Base-by-base conservation (phyloP, 2,329 filamentous ascomycete species). In the Pezicula neosporulosa region DNA sequence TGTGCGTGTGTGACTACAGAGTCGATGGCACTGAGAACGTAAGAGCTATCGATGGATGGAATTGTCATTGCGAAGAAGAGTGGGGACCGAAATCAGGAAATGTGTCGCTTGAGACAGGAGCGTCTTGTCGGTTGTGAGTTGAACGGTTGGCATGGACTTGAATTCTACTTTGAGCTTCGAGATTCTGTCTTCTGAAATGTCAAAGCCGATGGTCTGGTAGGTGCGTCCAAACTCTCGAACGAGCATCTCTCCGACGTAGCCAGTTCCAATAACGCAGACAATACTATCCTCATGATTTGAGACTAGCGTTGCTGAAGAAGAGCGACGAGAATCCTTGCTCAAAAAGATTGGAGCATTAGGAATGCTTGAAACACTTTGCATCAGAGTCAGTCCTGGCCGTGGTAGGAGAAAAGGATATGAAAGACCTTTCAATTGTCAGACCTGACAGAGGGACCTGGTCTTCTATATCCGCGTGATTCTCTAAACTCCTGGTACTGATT, bases 31-130 rank as follows among this genome's bases (percentile, higher is more conserved):
- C 66, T 72, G 16, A 66, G 61, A 5, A 80, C 63, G 56, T 72
- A 76, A 2, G 75, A 74, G 2, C 73, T 70, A 55, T 80, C 73
- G n/a, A n/a, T n/a, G n/a, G 52, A 80, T 70, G 3, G 68, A 70
- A 56, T 73, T 72, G 60, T 80, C 72, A 0, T 68, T 64, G 4
- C 68, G 67, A 7, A 81, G 66, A 1, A 77, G 67, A 1, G 78
- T 81, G 1, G 78, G 78, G 3, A 81, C 77, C 0, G 77, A 73
- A 53, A 81, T 77, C 35, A 81, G 72, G 49, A 77, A 77, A 60
- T 80, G 76, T 0, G 73, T 77, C 10, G 74, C 78, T 35, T 61
- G 54, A 3, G 62, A 57, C 13, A 80, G 66, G 12, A 72, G 68
- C 8, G 56, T 54, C 6, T 71, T 58, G 27, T 68, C 65, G 16